Conservation (phyloP, 1,284 basidiomycete genomes). For the Golubevia pallescens region DNA sequence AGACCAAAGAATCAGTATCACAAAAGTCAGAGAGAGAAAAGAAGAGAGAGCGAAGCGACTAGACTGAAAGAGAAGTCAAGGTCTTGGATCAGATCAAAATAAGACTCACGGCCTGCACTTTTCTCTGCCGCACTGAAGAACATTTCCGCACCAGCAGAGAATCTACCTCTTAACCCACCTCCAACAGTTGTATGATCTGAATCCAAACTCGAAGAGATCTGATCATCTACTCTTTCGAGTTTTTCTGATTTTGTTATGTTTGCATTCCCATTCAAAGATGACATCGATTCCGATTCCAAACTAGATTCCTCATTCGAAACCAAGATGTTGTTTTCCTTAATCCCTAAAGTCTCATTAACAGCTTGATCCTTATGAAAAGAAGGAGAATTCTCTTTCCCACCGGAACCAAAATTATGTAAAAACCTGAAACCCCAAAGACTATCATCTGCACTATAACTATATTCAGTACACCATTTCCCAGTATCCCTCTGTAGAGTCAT, state of each 20-base stretch:
- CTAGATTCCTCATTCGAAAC: too few relatives aligned
- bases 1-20: neutral
- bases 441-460: conserved; percentile 91
- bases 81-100: neutral
- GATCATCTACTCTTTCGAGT: too few relatives aligned
- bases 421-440: conserved; percentile 86
- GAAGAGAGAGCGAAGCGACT: too few relatives aligned
- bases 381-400: too few relatives aligned
- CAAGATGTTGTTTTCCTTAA: conserved; percentile 32
- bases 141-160: conserved; percentile 89
- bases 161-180: conserved; percentile 82
- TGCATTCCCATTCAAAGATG: too few relatives aligned
- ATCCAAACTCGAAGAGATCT: too few relatives aligned
- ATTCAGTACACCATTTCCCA: conserved; percentile 90
- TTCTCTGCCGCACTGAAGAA: conserved; percentile 92
- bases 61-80: too few relatives aligned
- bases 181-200: too few relatives aligned
- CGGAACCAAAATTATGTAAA: conserved; percentile 82
- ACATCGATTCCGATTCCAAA: too few relatives aligned
- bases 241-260: too few relatives aligned
- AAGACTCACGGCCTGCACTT: conserved; percentile 81
- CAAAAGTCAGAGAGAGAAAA: too few relatives aligned
- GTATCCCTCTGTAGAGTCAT: conserved; percentile 88
- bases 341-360: conserved; percentile 27
- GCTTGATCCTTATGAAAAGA: too few relatives aligned